Percentiles rank a stretch among this genome's conserved stretches.
These are phyloP conservation scores for Silybum marianum DNA, from an alignment of 129 eudicot genomes.

Conservation along the genomic window DNA sequence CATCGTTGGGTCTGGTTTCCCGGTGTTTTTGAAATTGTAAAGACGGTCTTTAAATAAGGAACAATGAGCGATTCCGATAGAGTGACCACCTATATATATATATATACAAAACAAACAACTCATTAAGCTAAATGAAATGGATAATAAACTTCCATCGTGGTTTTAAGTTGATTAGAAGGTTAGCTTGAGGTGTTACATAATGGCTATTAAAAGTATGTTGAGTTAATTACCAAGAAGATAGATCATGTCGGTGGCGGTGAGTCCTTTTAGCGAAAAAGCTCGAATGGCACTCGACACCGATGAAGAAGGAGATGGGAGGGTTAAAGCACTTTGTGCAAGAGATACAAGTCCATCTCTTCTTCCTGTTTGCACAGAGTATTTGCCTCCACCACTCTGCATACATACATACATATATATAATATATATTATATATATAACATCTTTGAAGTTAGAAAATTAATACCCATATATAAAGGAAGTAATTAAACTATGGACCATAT, in stretches of 20 bases:
- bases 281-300: conserved; percentile 43
- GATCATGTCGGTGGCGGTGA: conserved; percentile 50
- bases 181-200: background rate
- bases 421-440: background rate
- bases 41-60: conserved; percentile 53
- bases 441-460: background rate
- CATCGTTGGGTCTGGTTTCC: conserved; percentile 66
- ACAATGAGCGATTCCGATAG: conserved; percentile 69
- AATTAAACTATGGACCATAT: background rate
- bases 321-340: conserved; percentile 30
- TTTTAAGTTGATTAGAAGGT: background rate
- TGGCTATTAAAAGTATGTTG: background rate
- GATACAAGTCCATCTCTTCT: conserved; percentile 65
- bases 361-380: conserved; percentile 54
- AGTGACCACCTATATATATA: conserved; percentile 56
- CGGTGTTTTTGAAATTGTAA: conserved; percentile 57
- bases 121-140: background rate
- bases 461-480: background rate
- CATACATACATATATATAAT: background rate
- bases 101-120: background rate
- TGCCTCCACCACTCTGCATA: conserved; percentile 58
- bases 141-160: background rate
- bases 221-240: conserved; percentile 53
- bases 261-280: conserved; percentile 40
- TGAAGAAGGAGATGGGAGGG: conserved; percentile 53